Base-by-base conservation (phyloP, 1,284 basidiomycete species). In the Inonotus obliquus region DNA sequence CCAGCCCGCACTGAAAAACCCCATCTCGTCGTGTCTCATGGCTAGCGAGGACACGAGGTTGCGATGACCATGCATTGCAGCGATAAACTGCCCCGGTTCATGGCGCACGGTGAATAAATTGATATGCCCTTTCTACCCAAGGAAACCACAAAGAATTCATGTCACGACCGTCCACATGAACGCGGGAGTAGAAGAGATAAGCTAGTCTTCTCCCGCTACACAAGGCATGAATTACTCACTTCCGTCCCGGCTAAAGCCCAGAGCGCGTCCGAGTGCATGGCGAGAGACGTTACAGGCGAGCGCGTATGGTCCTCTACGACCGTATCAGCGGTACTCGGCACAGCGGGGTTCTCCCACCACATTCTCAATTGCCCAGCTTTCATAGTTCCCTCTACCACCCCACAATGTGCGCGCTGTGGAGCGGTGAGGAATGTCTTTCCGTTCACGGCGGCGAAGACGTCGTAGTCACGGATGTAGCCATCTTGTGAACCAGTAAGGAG, bases 31-130 rank as follows among this genome's bases (percentile, higher is more conserved):
- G 62, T 89, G 83, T 61, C 88, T 81, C 61, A 99, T 76, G 0
- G 87, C 83, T 53, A 99, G 77, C 14, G 88, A 86, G n/a, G 96
- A 97, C 5, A 99, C 87, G 25, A 92, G 88, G 3, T 87, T 87
- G 45, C 83, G 84, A 63, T 95, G 92, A 0, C 83, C 86, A 61
- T 76, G 69, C 72, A 98, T 81, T 2, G 86, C 83, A 75, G 94
- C 88, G 54, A 86, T 81, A 25, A 91, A 77, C 61, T 84, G 84
- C 19, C 96, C 96, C 44, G 96, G 92, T 60, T 94, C 89, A 73
- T 99, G 96, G 41, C 96, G 86, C 37, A 98, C 83, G 1, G 94
- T 96, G 71, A 91, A 95, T 32, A 99, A 79, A 75, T 96, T 96
- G 70, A 97, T 89, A 67, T 87, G 83, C 10, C 95, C 95, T 66